Evolutionary conservation across 139 green algal genomes (phyloP).

Genomic region (Chlamydomonas incerta): DNA sequence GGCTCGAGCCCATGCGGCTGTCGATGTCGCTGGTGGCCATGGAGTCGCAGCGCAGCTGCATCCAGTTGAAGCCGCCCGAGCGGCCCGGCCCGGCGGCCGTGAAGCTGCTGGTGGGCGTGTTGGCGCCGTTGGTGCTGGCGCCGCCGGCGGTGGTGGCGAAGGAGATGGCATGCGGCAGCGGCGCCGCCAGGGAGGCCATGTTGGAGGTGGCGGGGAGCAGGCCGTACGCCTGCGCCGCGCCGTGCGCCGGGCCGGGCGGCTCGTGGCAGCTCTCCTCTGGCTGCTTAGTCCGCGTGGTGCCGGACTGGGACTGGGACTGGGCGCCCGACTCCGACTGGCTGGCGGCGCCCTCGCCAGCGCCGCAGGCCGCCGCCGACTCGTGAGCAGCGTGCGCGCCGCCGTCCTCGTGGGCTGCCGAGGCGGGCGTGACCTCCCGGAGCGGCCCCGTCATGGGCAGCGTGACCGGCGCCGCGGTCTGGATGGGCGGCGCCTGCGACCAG

Average conservation of each 20-base stretch:
- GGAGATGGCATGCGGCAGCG: neutral
- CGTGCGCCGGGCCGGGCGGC: too few species aligned
- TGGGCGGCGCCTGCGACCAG: conserved; percentile 30
- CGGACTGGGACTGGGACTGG: too few species aligned
- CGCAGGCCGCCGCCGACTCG: too few species aligned
- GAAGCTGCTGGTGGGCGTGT: neutral
- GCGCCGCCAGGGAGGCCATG: neutral
- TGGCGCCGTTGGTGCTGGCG: neutral
- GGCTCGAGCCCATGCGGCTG: neutral
- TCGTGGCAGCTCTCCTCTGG: too few species aligned
- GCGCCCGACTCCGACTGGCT: neutral
- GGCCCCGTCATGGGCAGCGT: neutral
- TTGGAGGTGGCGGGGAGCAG: conserved; percentile 20
- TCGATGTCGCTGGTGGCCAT: neutral
- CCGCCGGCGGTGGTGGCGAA: neutral
- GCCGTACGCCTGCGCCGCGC: conserved; percentile 6
- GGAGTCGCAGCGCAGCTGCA: neutral
- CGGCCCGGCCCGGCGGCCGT: neutral
- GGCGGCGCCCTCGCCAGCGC: too few species aligned
- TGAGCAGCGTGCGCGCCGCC: neutral
- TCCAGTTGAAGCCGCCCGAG: neutral
- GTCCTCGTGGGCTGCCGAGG: neutral
- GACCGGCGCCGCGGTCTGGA: neutral
- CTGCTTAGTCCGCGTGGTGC: too few species aligned
- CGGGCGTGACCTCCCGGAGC: neutral